Conservation (phyloP, 805 yeast genomes). For the Pichia sporocuriosa region DNA sequence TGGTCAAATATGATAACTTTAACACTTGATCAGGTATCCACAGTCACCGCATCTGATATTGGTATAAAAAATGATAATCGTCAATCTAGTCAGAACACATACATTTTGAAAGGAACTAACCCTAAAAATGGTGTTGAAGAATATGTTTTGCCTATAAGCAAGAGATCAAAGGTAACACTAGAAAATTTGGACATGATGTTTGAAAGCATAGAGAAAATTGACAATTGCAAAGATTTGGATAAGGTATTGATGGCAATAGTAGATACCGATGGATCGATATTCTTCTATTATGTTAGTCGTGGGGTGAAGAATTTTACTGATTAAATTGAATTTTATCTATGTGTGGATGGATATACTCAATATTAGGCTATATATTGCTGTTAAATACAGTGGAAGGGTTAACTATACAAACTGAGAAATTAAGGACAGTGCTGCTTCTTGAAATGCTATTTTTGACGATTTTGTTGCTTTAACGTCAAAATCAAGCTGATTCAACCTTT, state of each 20-base stretch:
- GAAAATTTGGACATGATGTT: slow-evolving; percentile 37
- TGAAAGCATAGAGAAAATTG: slow-evolving; percentile 15
- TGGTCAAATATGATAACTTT: slow-evolving; percentile 31
- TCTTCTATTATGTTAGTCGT: slow-evolving; percentile 61
- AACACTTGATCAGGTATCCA: too few relatives aligned
- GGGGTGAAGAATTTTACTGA: slow-evolving; percentile 40
- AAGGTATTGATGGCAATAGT: slow-evolving; percentile 49
- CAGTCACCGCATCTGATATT: too few relatives aligned
- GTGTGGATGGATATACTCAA: too few relatives aligned
- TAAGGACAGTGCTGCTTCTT: neutral
- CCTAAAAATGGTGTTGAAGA: slow-evolving; percentile 11
- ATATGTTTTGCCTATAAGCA: slow-evolving; percentile 33
- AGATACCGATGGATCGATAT: slow-evolving; percentile 62
- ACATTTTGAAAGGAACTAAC: slow-evolving; percentile 8
- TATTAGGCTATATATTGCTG: too few relatives aligned
- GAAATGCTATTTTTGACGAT: too few relatives aligned
- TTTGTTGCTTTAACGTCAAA: neutral
- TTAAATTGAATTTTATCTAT: too few relatives aligned
- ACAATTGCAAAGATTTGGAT: slow-evolving; percentile 22
- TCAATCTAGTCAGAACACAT: neutral
- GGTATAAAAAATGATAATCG: neutral
- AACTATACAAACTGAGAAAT: slow-evolving; percentile 1
- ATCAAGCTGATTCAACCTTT: neutral
- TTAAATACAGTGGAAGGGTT: too few relatives aligned
- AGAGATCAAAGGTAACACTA: slow-evolving; percentile 30